Percentiles rank a stretch among this genome's conserved stretches.
Conservation (phyloP, 2,329 filamentous ascomycete genomes). For the Allantophomopsis lycopodina region DNA sequence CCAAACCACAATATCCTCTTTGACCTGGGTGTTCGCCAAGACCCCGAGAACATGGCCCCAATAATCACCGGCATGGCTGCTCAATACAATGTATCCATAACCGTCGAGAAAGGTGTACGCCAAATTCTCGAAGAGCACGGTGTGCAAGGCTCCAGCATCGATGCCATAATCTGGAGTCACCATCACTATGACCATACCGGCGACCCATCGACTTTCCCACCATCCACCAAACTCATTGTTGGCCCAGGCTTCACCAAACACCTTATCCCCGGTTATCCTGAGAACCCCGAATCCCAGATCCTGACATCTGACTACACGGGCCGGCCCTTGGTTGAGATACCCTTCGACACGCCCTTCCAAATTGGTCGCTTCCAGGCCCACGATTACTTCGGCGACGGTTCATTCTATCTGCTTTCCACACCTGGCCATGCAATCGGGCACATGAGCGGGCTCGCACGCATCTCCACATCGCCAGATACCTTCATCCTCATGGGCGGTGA, state of each 20-base stretch:
- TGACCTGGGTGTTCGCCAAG: conserved; percentile 24
- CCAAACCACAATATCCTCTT: conserved; percentile 18
- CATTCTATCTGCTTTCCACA: conserved; percentile 37
- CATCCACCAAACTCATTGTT: conserved; percentile 27
- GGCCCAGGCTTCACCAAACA: conserved; percentile 29
- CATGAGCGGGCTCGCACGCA: conserved; percentile 32
- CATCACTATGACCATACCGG: conserved; percentile 27
- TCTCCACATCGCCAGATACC: conserved; percentile 16
- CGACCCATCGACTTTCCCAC: conserved; percentile 26
- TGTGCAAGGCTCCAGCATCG: conserved; percentile 18
- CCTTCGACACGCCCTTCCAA: conserved; percentile 20
- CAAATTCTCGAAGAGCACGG: conserved; percentile 25
- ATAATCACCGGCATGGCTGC: conserved; percentile 15
- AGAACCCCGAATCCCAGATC: conserved; percentile 22
- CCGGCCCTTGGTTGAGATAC: conserved; percentile 20
- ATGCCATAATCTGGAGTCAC: conserved; percentile 21
- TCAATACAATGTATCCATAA: conserved; percentile 19
- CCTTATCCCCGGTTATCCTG: conserved; percentile 29
- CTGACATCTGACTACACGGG: conserved; percentile 24
- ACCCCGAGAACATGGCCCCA: conserved; percentile 25
- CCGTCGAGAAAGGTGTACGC: conserved; percentile 26
- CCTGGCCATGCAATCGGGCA: conserved; percentile 38
- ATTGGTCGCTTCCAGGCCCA: conserved; percentile 30
- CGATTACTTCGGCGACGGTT: conserved; percentile 40
- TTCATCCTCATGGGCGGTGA: conserved; percentile 38